Evolutionary conservation across 495 filamentous ascomycete genomes (phyloP), one percentile per base, ranked within the genome.

Genomic region (Lepraria neglecta): DNA sequence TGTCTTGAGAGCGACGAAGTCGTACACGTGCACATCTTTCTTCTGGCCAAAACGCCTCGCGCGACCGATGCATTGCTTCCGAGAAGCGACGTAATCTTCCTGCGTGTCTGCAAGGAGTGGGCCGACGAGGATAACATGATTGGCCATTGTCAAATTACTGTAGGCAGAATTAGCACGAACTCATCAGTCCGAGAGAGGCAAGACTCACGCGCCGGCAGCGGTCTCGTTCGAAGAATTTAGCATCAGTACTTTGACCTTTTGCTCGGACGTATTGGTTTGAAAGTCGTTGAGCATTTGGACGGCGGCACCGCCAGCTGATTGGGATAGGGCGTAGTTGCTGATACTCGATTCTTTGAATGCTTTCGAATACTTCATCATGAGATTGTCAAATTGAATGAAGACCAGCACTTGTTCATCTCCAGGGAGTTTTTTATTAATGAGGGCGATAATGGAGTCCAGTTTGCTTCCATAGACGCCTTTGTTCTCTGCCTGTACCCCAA

Each of bases 1-100:
- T 0, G 90, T 91, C 56, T 77, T 69, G 48, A 75, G 74, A 0
- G 81, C 77, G 30, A 87, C 69, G 54, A 92, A 80, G 51, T 88
- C 82, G 71, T 88, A 90, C n/a, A 90, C 73, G 42, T 86, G 71
- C 10, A 95, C 88, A 1, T 64, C 63, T 67, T 80, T 83, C n/a
- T 68, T 67, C 72, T 95, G 90, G 0, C 87, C 85, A 52, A 80
- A 85, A 6, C 90, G 82, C 3, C 82, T 74, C 38, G 77, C 77
- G 43, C 90, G 81, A 0, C 89, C 90, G 45, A 85, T 83, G 0
- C 89, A 88, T 66, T 95, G 90, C 0, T 75, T 82, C 76, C 87
- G 85, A 4, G 72, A 73, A 3, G 79, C 74, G 1, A 84, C 74
- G 63, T 85, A 91, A 14, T 79, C 73, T 31, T 83, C 74, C 53